Percentiles rank a stretch among this genome's conserved stretches.
Evolutionary conservation across 2,329 filamentous ascomycete species (phyloP).

Genomic region (Cladosporium velox): DNA sequence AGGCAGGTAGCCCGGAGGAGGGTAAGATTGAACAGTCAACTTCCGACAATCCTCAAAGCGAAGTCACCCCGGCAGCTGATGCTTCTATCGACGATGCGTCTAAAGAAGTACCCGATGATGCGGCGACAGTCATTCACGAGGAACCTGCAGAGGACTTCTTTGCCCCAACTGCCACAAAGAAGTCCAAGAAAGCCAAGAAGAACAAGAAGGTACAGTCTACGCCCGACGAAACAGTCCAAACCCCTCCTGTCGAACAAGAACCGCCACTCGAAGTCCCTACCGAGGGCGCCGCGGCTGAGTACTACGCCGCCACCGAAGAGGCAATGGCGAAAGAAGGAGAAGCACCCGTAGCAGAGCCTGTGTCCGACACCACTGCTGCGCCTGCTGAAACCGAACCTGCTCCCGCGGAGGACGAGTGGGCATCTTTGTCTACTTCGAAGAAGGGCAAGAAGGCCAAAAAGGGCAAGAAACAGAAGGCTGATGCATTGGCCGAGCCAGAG

Average conservation of each 20-base stretch:
- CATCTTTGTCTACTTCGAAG: slow-evolving; percentile 27
- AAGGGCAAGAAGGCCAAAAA: slow-evolving; percentile 34
- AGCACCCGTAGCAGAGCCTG: not conserved
- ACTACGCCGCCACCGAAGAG: slow-evolving; percentile 7
- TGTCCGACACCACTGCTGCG: not conserved
- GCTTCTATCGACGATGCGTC: not conserved
- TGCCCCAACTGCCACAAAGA: slow-evolving; percentile 24
- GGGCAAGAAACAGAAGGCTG: slow-evolving; percentile 28
- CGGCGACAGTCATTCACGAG: slow-evolving; percentile 16
- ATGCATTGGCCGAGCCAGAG: slow-evolving; percentile 20
- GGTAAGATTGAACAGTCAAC: not conserved
- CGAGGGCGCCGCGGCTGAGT: slow-evolving; percentile 21
- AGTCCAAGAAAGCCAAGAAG: slow-evolving; percentile 33
- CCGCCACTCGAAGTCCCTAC: not conserved
- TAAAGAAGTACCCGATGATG: slow-evolving; percentile 6
- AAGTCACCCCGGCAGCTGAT: not conserved
- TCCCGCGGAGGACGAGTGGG: slow-evolving; percentile 24
- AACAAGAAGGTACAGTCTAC: slow-evolving; percentile 27
- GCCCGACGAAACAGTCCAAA: slow-evolving; percentile 10
- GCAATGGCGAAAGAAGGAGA: not conserved
- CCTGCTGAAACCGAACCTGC: not conserved
- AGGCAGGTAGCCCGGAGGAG: not conserved
- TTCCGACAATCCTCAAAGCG: not conserved
- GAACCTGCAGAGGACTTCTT: slow-evolving; percentile 17
- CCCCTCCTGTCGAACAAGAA: not conserved